Evolutionary conservation across 768 basidiomycete genomes (phyloP), one percentile per base, ranked within the genome.

Genomic region (Kwoniella sp.): DNA sequence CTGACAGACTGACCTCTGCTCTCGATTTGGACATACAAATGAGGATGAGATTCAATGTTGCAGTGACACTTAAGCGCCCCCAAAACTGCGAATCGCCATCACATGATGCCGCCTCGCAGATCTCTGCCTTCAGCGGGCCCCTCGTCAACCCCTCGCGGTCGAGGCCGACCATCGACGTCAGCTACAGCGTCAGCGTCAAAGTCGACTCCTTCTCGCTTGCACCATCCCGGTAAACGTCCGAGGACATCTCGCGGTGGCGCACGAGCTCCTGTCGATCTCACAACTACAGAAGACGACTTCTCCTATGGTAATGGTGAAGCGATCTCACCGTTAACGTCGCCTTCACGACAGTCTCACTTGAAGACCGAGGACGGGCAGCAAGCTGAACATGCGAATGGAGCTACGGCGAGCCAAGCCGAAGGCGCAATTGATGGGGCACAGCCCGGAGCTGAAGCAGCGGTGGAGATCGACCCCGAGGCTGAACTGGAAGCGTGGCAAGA

Each of bases 401-500:
- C 34, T 5, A 13, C 34, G 5, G 34, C 34, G 13, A 13, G 13
- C 5, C 34, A 34, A 34, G n/a, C n/a, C n/a, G 7, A 34, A 34
- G 13, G 13, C 34, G 34, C 34, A 34, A 34, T 5, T 28, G 61
- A 23, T 41, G 50, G 30, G n/a, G 55, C 8, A 29, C 2, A 53
- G n/a, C n/a, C n/a, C 48, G 66, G 28, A 5, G 34, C 34, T 45
- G 11, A 45, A 25, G 29, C 17, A 31, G 29, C 1, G 63, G 53
- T 29, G 38, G 55, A 34, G 51, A 34, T 56, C 11, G 65, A 69
- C 22, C 45, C 60, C 2, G 76, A 73, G 28, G 64, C 65, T 25
- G 72, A 75, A 26, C 55, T 72, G 28, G 76, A 77, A 52, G 76
- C 76, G 22, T 77, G 76, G 76, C 70, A 72, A 48, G 76, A 77